These are phyloP conservation scores for Apiotrichum brassicae DNA, from an alignment of 1,284 basidiomycete species.

Conservation along the genomic window DNA sequence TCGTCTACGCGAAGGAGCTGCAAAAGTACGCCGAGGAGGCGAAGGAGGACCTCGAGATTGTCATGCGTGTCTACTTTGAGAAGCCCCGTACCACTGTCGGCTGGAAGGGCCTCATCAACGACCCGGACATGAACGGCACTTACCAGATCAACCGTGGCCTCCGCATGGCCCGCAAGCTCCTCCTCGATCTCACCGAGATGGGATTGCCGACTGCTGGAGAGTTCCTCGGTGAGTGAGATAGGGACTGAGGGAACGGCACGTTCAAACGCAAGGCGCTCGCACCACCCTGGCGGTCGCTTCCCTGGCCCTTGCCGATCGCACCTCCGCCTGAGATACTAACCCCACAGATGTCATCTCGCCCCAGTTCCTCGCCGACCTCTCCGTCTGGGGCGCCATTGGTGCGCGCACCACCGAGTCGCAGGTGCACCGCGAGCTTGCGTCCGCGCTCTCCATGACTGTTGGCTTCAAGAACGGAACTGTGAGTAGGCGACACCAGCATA, in stretches of 20 bases:
- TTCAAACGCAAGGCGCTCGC: no score
- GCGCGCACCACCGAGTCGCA: conserved; percentile 94
- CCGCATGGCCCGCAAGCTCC: conserved; percentile 74
- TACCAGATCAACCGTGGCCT: conserved; percentile 98
- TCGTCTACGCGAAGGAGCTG: conserved; percentile 75
- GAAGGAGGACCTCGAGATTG: conserved; percentile 81
- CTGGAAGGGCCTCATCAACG: conserved; percentile 61
- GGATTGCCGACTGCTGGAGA: conserved; percentile 93
- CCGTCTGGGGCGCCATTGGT: conserved; percentile 96
- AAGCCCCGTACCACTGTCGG: conserved; percentile 85
- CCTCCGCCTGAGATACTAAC: not conserved
- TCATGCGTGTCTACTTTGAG: conserved; percentile 97
- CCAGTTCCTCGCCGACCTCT: conserved; percentile 59
- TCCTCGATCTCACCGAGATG: conserved; percentile 79
- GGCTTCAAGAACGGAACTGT: conserved; percentile 59
- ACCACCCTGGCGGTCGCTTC: no score
- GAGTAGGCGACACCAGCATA: conserved; percentile 31
- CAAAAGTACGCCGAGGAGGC: conserved; percentile 72
- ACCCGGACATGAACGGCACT: conserved; percentile 79
- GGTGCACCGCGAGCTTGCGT: conserved; percentile 85
- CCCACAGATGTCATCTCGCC: conserved; percentile 71
- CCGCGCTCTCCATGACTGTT: conserved; percentile 82
- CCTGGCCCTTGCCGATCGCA: no score
- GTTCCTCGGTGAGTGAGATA: conserved; percentile 65
- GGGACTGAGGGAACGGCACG: no score